Base-by-base conservation (phyloP, 2,329 filamentous ascomycete species). In the Trichoderma koningiopsis region DNA sequence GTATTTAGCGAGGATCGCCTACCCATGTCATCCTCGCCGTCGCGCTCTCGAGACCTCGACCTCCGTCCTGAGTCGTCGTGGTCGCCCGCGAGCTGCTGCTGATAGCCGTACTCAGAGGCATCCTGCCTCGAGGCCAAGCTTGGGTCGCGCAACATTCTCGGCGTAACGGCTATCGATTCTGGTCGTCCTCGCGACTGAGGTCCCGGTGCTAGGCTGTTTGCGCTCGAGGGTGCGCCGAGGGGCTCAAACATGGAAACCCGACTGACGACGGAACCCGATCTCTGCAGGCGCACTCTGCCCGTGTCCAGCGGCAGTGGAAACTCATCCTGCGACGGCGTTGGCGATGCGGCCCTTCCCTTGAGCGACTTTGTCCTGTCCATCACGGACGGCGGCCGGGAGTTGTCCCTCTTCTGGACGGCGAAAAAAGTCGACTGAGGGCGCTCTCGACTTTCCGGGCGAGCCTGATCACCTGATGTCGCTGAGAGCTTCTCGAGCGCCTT, bases 141-240 rank as follows among this genome's bases (percentile, higher is more conserved):
- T 13, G 86, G 83, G 72, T 92, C 91, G 59, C 93, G 89, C 47
- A 97, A 83, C 72, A 97, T 97, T 63, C 91, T 89, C 60, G 94
- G 92, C 22, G 92, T 96, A 13, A 97, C 94, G 57, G 94, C 94
- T n/a, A 97, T 88, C 0, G 93, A 94, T 75, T 94, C 92, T 5
- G 90, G 86, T 1, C 83, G 82, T 6, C 85, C 83, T 19, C 82
- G 80, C n/a, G 82, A 77, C 7, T 78, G 72, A 65, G 76, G 79
- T n/a, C 78, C 71, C 11, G 74, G 71, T 3, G 76, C 74, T 4
- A 67, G 71, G 31, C 67, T 71, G 16, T 75, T 72, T 13, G 70
- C 37, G 27, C 49, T 76, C 58, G 79, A 64, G 10, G 59, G 55
- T 52, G 59, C 71, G 6, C 73, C 68, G 49, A 72, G 72, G 6